Base-by-base conservation (phyloP, 495 filamentous ascomycete genomes). In the Terfezia boudieri region DNA sequence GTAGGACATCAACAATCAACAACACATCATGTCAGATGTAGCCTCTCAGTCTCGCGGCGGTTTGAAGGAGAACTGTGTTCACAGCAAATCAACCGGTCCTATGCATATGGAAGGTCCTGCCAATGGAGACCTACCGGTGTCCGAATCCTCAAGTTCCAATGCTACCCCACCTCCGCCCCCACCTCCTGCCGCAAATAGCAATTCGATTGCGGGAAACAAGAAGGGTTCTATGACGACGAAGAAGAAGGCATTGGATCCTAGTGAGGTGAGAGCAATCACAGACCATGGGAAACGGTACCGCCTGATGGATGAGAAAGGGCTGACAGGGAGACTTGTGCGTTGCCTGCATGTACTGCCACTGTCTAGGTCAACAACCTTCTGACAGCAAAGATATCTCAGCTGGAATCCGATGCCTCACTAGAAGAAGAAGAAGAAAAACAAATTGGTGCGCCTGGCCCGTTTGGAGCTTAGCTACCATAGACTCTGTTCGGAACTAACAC, bases 401-500 rank as follows among this genome's bases (percentile, higher is more conserved):
- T 98, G 59, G 90, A 98, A 67, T 80, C 82, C 38, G 86, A 94
- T 73, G 81, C 81, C 52, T 86, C 86, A 22, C 84, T 84, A 53
- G 88, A 95, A 60, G 93, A 90, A 70, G 88, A 95, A 58, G 84
- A 95, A 67, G 87, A 94, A 66, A 79, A 78, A 55, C 90, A 95
- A 71, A 95, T 98, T 67, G 90, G 88, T 95, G 73, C 65, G 88
- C 20, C 35, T 53, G 12, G 10, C 37, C 52, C 6, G 1, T 46
- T 46, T 46, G 41, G 41, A 46, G 41, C 41, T 14, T 1, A 46
- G 41, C 2, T 46, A 20, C 41, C 23, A 11, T 22, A 51, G 16
- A 20, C 14, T 22, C n/a, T 65, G 63, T 66, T 46, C 5, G 2
- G n/a, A 51, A 51, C 49, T 51, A 26, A 51, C 49, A 51, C 22